Evolutionary conservation across 106 monocot genomes (phyloP), one percentile per base, ranked within the genome.

Genomic region (Acorus gramineus): DNA sequence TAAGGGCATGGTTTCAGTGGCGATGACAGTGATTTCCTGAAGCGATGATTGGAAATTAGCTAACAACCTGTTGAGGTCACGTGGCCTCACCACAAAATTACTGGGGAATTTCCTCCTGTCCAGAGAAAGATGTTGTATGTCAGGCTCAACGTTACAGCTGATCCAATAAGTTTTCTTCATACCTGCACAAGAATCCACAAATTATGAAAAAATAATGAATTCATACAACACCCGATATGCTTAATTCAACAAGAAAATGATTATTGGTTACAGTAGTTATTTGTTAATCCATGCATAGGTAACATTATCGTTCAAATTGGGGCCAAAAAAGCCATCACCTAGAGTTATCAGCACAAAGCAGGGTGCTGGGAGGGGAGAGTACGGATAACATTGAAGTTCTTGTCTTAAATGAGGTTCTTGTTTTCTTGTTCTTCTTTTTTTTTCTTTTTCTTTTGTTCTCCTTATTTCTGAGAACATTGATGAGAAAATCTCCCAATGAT

Each of bases 1-100:
- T 57, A 57, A 56, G 2, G 67, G 49, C 4, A 74, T 68, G 2
- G 80, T 76, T 44, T 96, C 91, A 2, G 87, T 91, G 42, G 91
- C 91, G 7, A 96, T 96, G 44, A 96, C 53, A 9, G 95, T 96
- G 47, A 96, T 84, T 61, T 96, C 95, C 57, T 96, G 91, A 42
- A 96, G 77, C 8, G 90, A 82, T 2, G 91, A 81, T 73, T 96
- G 95, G 75, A 96, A 96, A 74, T 96, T 96, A 11, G 78, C 69
- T 7, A 96, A 82, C 50, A 96, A 67, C 7, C 90, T 77, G 3
- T 80, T 65, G 44, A 96, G 70, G 61, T 96, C 95, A 44, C 87
- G 61, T 0, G 95, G 95, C 66, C 91, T 72, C 10, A 96, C 87
- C 10, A 81, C 81, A 48, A 96, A 59, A 64, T 60, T 87, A 62